Conservation (phyloP, 192 early-diverging fungal species). For the Dissophora globulifera region DNA sequence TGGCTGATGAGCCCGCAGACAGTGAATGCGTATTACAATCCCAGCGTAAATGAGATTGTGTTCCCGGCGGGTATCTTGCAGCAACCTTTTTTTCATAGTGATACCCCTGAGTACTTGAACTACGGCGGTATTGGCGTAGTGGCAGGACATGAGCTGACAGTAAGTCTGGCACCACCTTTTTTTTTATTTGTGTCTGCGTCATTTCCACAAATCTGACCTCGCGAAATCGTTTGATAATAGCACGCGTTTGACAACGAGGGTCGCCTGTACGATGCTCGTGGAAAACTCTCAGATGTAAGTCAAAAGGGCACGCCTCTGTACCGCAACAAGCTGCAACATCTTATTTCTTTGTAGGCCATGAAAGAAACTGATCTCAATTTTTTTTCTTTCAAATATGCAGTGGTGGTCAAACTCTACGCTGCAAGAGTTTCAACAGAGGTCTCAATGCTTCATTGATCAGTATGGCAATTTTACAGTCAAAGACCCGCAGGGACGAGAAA, state of each 20-base stretch:
- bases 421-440: conserved; percentile 59
- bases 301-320: no score
- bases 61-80: conserved; percentile 72
- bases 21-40: conserved; percentile 69
- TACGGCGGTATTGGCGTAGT: conserved; percentile 76
- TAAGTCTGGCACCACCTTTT: conserved; percentile 15
- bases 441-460: conserved; percentile 75
- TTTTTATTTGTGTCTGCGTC: neutral
- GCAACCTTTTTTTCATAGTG: conserved; percentile 66
- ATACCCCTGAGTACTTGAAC: conserved; percentile 69
- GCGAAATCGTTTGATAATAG: conserved; percentile 14
- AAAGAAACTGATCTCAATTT: conserved; percentile 2
- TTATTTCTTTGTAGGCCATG: no score
- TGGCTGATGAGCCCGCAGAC: conserved; percentile 69
- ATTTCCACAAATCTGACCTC: neutral
- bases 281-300: conserved; percentile 54
- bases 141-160: conserved; percentile 80
- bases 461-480: conserved; percentile 65
- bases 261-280: conserved; percentile 63
- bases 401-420: conserved; percentile 80
- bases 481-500: conserved; percentile 48
- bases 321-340: no score
- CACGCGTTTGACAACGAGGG: conserved; percentile 79
- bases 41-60: conserved; percentile 62
- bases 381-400: conserved; percentile 6